Conservation (phyloP, 2,329 filamentous ascomycete genomes). For the Calonectria multiphialidica region DNA sequence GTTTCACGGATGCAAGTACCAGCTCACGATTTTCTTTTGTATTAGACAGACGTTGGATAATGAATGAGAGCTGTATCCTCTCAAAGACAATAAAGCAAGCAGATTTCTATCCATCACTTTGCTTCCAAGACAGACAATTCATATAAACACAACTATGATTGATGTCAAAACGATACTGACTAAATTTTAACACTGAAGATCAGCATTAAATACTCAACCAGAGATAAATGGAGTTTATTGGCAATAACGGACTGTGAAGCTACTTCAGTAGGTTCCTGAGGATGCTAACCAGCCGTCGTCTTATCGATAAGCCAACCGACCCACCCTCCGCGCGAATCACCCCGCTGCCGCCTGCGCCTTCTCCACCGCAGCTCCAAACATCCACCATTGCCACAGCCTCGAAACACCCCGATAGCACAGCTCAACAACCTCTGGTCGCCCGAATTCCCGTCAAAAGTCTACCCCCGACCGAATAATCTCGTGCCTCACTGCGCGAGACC, state of each 20-base stretch:
- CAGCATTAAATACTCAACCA: background rate
- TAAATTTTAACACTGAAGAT: background rate
- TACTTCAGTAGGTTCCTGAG: background rate
- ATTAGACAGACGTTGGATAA: background rate
- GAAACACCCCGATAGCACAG: background rate
- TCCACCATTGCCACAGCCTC: conserved; percentile 23
- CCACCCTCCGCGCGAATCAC: conserved; percentile 23
- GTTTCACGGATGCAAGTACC: too few relatives aligned
- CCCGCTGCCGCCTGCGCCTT: conserved; percentile 39
- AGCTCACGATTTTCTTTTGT: background rate
- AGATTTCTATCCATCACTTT: too few relatives aligned
- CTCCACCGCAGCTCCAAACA: conserved; percentile 37
- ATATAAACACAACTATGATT: background rate
- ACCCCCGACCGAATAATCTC: background rate
- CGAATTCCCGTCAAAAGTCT: background rate
- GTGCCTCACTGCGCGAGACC: background rate
- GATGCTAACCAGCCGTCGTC: background rate
- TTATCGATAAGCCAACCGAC: conserved; percentile 39
- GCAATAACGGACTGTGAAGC: too few relatives aligned
- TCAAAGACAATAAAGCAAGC: too few relatives aligned
- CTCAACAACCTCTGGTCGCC: background rate
- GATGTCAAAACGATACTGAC: too few relatives aligned
- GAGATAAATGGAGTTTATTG: background rate
- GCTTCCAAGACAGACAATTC: too few relatives aligned
- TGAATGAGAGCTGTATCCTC: background rate